Percentiles rank a stretch among this genome's conserved stretches.
phyloP scores from a whole-genome alignment of 352 stramenopile species.

The Blastocystis sp. region DNA sequence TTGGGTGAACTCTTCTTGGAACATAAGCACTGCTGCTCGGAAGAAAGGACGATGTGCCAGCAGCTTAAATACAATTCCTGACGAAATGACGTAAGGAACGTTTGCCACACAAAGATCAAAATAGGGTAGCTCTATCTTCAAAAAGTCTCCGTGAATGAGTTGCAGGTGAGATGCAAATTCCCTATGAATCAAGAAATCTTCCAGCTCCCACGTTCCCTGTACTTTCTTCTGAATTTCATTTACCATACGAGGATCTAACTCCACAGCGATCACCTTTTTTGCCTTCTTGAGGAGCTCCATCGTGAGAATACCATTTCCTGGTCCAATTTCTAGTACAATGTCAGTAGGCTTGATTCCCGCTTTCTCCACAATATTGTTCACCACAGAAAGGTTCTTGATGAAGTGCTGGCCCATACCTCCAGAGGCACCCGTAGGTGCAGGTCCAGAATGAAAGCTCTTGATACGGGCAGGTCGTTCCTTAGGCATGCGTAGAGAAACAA shows the following conservation, averaged over 20 bases:
- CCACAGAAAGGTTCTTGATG: slow-evolving; percentile 78
- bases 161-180: slow-evolving; percentile 86
- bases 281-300: slow-evolving; percentile 89
- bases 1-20: slow-evolving; percentile 97
- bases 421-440: slow-evolving; percentile 61
- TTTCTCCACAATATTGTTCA: slow-evolving; percentile 87
- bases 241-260: slow-evolving; percentile 97
- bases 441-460: slow-evolving; percentile 40
- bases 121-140: slow-evolving; percentile 96
- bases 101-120: slow-evolving; percentile 99
- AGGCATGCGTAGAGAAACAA: slow-evolving; percentile 35
- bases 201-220: slow-evolving; percentile 80
- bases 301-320: slow-evolving; percentile 97
- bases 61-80: slow-evolving; percentile 96
- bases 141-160: slow-evolving; percentile 96
- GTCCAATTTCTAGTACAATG: slow-evolving; percentile 90
- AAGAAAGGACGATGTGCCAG: slow-evolving; percentile 93
- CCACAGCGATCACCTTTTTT: slow-evolving; percentile 94
- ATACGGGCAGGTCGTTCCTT: slow-evolving; percentile 61
- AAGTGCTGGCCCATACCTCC: slow-evolving; percentile 93
- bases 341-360: slow-evolving; percentile 87
- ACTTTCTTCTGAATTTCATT: slow-evolving; percentile 96
- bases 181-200: slow-evolving; percentile 64
- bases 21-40: slow-evolving; percentile 97
- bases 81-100: slow-evolving; percentile 97